A percentile compares a stretch with the other conserved stretches of the same genome.
These are phyloP conservation scores for Thuja plicata DNA, from an alignment of 83 land plant species.

Conservation along the genomic window DNA sequence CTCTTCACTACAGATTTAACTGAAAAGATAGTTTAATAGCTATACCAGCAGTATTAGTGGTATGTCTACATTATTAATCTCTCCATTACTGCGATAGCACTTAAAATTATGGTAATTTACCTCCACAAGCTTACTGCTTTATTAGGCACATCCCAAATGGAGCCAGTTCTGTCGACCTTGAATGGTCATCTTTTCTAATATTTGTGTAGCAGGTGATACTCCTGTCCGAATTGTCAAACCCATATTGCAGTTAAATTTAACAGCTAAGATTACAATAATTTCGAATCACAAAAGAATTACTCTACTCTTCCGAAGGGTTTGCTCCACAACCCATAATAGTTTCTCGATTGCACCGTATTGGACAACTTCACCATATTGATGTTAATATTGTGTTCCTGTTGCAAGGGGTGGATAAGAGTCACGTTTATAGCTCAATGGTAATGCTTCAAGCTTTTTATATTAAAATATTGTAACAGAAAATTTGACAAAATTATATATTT, in stretches of 20 bases:
- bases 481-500: neutral
- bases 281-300: neutral
- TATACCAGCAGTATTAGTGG: too few relatives aligned
- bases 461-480: neutral
- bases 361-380: neutral
- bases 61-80: too few relatives aligned
- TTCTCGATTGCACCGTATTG: neutral
- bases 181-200: neutral
- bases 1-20: too few relatives aligned
- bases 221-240: neutral
- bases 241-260: neutral
- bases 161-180: neutral
- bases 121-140: neutral
- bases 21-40: too few relatives aligned
- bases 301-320: neutral
- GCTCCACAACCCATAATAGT: neutral
- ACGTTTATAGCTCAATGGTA: neutral
- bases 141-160: neutral
- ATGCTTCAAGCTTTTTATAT: neutral
- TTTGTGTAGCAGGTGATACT: neutral
- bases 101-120: too few relatives aligned
- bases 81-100: too few relatives aligned
- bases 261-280: neutral
- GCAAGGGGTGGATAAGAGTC: neutral
- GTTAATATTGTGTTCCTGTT: neutral